Base-by-base conservation (phyloP, 768 basidiomycete species). In the Pulveroboletus frians region DNA sequence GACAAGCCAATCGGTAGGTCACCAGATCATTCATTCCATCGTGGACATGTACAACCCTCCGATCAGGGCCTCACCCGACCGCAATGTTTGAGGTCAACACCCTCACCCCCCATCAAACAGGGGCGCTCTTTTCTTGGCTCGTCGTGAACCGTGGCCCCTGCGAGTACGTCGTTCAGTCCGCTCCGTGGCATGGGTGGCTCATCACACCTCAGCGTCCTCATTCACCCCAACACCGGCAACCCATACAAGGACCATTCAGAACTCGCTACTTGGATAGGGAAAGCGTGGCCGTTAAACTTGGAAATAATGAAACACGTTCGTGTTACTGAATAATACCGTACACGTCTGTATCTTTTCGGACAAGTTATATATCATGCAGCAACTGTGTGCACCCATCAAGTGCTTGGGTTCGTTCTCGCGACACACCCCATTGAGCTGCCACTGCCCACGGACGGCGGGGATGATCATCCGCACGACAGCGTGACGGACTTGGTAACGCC, bases 21-120 rank as follows among this genome's bases (percentile, higher is more conserved):
- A n/a, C 30, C 39, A 6, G 23, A 7, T n/a, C 37, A 10, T 37
- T 17, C 21, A 0, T 18, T 6, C 5, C 11, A 27, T 14, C 14
- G 18, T 37, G 27, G 8, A 40, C 31, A 14, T 3, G 1, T 8
- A n/a, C 60, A 13, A 53, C 42, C 14, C 37, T 8, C 5, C 5
- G 13, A 29, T 18, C 52, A 66, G 84, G 83, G 71, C 85, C 83
- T 0, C 85, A 87, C 55, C 80, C 85, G 0, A 78, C 77, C 9
- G 75, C 81, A 7, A 85, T 85, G 83, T 87, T 86, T 58, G 78
- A 87, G 61, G 76, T 85, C 50, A 79, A 87, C 59, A 79, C 78
- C 1, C 80, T 81, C 64, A 79, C 56, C 29, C 84, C 84, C 9
- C 81, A 80, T 55, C 79, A 86, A 59, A 85, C 81, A 0, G 85